Percentiles rank a stretch among this genome's conserved stretches.
Evolutionary conservation across 139 green algal species (phyloP).

Genomic region (Nannochloris sp.): DNA sequence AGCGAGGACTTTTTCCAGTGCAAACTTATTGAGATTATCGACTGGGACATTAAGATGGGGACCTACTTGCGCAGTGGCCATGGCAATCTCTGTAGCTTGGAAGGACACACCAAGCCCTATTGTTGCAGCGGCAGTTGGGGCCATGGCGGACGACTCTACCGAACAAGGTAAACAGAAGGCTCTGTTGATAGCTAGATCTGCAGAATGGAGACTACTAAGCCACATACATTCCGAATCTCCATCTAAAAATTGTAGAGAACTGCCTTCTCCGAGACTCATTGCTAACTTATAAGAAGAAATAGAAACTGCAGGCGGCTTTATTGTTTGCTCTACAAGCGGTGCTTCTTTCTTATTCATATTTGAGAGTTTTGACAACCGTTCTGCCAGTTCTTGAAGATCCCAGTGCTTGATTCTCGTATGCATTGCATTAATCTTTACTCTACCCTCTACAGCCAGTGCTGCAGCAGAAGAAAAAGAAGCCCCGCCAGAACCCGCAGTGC

Average conservation of each 20-base stretch:
- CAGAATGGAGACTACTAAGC: slow-evolving; percentile 13
- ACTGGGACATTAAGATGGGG: too few relatives aligned
- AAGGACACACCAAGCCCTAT: not conserved
- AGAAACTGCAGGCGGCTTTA: not conserved
- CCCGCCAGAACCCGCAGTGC: not conserved
- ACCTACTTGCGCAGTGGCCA: slow-evolving; percentile 1
- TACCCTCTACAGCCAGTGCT: not conserved
- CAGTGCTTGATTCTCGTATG: not conserved
- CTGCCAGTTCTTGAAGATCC: not conserved
- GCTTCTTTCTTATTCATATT: too few relatives aligned
- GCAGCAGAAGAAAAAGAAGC: not conserved
- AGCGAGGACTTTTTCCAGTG: not conserved
- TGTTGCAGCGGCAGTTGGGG: not conserved
- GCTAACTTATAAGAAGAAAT: not conserved
- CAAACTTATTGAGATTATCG: not conserved
- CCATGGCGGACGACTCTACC: too few relatives aligned
- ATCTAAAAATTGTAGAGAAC: slow-evolving; percentile 23
- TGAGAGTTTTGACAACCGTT: not conserved
- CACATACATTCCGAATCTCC: slow-evolving; percentile 1
- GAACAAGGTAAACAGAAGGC: not conserved
- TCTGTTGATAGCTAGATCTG: slow-evolving; percentile 2
- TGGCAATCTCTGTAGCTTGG: slow-evolving; percentile 11
- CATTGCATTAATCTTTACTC: not conserved
- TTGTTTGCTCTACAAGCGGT: not conserved
- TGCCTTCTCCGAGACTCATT: slow-evolving; percentile 20